Conservation (phyloP, 495 filamentous ascomycete species). For the Aspergillus olivimuriae region DNA sequence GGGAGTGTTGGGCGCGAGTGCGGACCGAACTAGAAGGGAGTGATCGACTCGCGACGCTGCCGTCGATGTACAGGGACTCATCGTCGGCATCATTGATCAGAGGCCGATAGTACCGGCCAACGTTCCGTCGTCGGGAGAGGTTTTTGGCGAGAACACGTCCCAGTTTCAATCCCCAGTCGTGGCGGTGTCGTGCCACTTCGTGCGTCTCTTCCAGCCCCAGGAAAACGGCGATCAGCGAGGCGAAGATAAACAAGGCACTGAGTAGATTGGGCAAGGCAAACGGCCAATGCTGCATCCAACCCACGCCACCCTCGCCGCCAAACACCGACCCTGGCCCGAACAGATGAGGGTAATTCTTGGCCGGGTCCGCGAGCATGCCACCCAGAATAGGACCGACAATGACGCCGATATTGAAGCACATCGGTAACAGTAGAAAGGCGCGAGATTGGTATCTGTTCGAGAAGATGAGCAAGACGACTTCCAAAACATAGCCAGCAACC, state of each 20-base stretch:
- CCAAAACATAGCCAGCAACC: background rate
- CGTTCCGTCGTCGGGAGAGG: conserved; percentile 22
- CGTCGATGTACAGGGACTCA: conserved; percentile 27
- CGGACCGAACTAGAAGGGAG: conserved; percentile 22
- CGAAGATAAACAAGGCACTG: conserved; percentile 48
- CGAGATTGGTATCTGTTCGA: too few species aligned
- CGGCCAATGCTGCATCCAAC: conserved; percentile 56
- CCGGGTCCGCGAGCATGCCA: conserved; percentile 67
- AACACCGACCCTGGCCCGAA: conserved; percentile 55
- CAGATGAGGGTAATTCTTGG: conserved; percentile 52
- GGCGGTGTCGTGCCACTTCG: conserved; percentile 35
- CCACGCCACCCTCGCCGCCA: conserved; percentile 45
- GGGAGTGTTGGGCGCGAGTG: conserved; percentile 10
- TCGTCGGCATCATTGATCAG: conserved; percentile 22
- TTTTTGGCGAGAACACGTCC: conserved; percentile 34
- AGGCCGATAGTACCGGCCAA: conserved; percentile 22
- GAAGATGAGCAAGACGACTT: too few species aligned
- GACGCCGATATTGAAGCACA: conserved; percentile 72
- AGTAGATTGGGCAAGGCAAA: conserved; percentile 60
- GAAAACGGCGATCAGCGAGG: conserved; percentile 42
- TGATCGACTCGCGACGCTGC: conserved; percentile 21
- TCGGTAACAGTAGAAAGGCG: conserved; percentile 73
- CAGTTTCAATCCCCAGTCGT: conserved; percentile 45
- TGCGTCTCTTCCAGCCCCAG: conserved; percentile 57
- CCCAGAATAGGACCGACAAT: conserved; percentile 61